These are phyloP conservation scores for Neoarthrinium moseri DNA, from an alignment of 2,329 filamentous ascomycete genomes.

Conservation along the genomic window DNA sequence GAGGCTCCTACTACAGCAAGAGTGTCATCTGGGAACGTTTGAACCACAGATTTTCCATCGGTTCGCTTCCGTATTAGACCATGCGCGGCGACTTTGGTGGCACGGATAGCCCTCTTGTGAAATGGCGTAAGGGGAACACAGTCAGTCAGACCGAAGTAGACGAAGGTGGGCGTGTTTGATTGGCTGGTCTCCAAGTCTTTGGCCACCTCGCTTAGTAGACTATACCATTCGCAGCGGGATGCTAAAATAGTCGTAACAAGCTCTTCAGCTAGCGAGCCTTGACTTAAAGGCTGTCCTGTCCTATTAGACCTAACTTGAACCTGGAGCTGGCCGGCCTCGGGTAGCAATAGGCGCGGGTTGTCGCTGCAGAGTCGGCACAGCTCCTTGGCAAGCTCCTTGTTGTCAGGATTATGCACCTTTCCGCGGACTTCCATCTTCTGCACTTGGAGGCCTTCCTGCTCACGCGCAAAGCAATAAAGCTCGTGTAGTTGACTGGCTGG, in stretches of 20 bases:
- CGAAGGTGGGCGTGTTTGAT: not conserved
- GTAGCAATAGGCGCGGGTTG: constrained; percentile 1
- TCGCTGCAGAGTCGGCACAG: constrained; percentile 6
- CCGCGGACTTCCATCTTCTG: constrained; percentile 6
- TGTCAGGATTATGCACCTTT: constrained; percentile 10
- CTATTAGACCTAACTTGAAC: constrained; percentile 6
- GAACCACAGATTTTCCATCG: too few relatives aligned
- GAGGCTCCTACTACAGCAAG: constrained; percentile 1
- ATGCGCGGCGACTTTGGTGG: not conserved
- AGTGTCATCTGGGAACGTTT: too few relatives aligned
- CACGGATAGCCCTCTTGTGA: not conserved
- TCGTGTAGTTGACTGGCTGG: not conserved
- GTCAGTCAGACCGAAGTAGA: not conserved
- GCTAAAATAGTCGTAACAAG: constrained; percentile 4
- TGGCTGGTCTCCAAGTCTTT: constrained; percentile 1
- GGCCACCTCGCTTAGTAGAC: not conserved
- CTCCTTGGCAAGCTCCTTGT: not conserved
- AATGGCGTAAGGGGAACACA: not conserved
- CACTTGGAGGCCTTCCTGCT: constrained; percentile 5
- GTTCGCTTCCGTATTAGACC: too few relatives aligned
- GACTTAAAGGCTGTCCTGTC: not conserved
- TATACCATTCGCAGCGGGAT: constrained; percentile 8
- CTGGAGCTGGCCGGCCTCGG: constrained; percentile 1
- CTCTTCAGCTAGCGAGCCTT: constrained; percentile 3
- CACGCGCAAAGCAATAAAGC: not conserved